Evolutionary conservation across 2,329 filamentous ascomycete species (phyloP), one percentile per base, ranked within the genome.

Genomic region (Lecanicillium sp.): DNA sequence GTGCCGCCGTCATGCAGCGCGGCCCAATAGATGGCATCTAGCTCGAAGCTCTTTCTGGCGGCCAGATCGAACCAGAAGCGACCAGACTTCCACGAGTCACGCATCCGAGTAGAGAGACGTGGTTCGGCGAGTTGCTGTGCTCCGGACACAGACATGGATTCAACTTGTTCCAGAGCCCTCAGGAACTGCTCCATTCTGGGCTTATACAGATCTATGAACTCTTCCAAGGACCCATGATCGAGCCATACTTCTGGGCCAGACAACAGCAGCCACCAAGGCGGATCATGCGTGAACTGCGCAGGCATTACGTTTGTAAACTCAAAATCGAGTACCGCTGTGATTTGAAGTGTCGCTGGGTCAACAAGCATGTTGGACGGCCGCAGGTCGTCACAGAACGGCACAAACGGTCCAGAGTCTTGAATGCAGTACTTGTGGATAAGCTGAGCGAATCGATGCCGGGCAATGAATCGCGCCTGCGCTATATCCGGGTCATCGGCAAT

Each of bases 301-400:
- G 62, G 64, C 56, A 64, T 58, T 35, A 49, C 47, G 42, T 69
- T 62, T 32, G 61, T 62, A 33, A 64, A 67, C 46, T 66, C 62
- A 17, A 57, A 51, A 40, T 68, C 62, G 29, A 67, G 43, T 14
- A 64, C 46, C 1, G 59, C 62, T 1, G 49, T 62, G 30, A 66
- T 60, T 6, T 44, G 45, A 2, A 60, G 45, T 18, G 55, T 64
- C 5, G 53, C 42, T 9, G 53, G 57, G 35, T 68, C 49, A 11
- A 55, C 46, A 19, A 66, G 57, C 46, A 68, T 61, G 41, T 68
- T 49, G 47, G 63, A 67, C 19, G 54, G 60, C 10, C 60, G 56
- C n/a, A 36, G 20, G 28, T 63, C 47, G 20, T 57, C 22, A 25
- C 22, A n/a, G n/a, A n/a, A n/a, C n/a, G n/a, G n/a, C n/a, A n/a